Evolutionary conservation across 2,329 filamentous ascomycete species (phyloP), one percentile per base, ranked within the genome.

Genomic region (Zelopaecilomyces penicillatus): DNA sequence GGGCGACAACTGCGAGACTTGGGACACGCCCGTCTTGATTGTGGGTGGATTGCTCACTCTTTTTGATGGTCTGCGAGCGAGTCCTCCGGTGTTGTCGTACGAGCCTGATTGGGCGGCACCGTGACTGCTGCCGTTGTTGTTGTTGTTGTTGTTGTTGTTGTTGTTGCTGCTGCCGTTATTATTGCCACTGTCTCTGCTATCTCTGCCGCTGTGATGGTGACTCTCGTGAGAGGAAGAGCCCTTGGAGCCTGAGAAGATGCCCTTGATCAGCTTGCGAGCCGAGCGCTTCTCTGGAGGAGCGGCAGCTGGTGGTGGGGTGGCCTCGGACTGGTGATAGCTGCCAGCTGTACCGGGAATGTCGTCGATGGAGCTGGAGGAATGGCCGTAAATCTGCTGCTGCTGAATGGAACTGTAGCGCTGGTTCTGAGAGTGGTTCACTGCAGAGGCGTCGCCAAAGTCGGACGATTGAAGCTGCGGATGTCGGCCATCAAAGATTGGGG

Each of bases 11-110:
- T 42, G 45, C 10, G 34, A 44, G 26, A 39, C 27, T 39, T 57
- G 47, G 47, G 66, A 60, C 50, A 64, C 54, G 50, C 60, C 65
- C 32, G 70, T 71, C 56, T 68, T 67, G 51, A 73, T 53, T 54
- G 62, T 56, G 52, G 68, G 65, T 45, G 61, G 61, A 50, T 73
- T 69, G 69, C 74, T 75, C 59, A 74, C 64, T 56, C 76, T 70
- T 65, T 78, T 80, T 37, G 79, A 82, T 30, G 73, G 68, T 52
- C 75, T 68, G 51, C 76, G 76, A 52, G 63, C 67, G 39, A 80
- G 61, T 41, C 70, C 69, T 39, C 62, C 52, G 47, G 65, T 67
- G 55, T 72, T 74, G 56, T 75, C 72, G 68, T 76, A 73, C 43
- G 65, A 58, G 49, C 45, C 65, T 57, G 48, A 55, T 44, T 55